Base-by-base conservation (phyloP, 1,284 basidiomycete genomes). In the Moniliophthora roreri region DNA sequence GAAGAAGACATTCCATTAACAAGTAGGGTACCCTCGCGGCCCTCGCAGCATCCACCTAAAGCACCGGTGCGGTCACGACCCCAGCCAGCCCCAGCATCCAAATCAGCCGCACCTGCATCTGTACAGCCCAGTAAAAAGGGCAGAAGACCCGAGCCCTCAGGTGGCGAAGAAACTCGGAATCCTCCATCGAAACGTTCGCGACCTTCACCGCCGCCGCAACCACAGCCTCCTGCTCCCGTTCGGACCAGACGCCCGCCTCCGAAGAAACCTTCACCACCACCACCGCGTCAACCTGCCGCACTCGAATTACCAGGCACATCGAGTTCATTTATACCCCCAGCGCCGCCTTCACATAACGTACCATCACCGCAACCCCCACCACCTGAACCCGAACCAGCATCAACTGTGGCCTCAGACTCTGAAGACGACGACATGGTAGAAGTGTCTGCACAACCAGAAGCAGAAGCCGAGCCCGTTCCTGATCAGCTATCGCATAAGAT, bases 381-480 rank as follows among this genome's bases (percentile, higher is more conserved):
- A 34, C 38, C 21, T 15, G 57, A 54, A 9, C 11, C 16, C 24
- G 44, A 46, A 18, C 64, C 57, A 24, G 56, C 64, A 50, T 48
- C 48, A 13, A 60, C 62, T 0, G 64, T 66, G 2, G 81, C 82
- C 51, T 80, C 78, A 7, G 79, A 79, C 13, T 52, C 50, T 32
- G 75, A 74, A 10, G 83, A 85, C 42, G 78, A 79, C 8, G 74
- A 76, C 35, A 84, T 81, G 75, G 80, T 82, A 59, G 68, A 75
- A 47, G 74, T 79, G 3, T 58, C 63, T 48, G 59, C 63, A 28
- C 11, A 6, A 32, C 28, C 28, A 32, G n/a, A n/a, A n/a, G 7
- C 28, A 32, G 28, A 32, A 11, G 28, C 11, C 28, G 28, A 32
- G 6, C 28, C 28, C 11, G 28, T 11, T 6, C 65, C 65, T 36